Base-by-base conservation (phyloP, 2,329 filamentous ascomycete species). In the Microcera coccophila region DNA sequence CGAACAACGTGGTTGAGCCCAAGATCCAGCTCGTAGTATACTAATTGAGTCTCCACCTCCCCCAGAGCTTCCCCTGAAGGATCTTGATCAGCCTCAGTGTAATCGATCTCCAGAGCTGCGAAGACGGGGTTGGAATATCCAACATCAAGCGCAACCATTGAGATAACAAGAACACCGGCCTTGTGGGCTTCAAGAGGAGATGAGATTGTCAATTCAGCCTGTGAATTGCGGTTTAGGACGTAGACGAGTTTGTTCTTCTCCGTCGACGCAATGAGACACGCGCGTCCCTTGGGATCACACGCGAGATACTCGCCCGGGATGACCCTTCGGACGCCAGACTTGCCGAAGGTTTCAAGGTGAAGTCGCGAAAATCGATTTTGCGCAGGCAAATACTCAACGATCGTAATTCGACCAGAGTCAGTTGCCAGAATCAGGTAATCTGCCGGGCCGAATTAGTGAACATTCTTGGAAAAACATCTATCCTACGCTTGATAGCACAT, bases 241-340 rank as follows among this genome's bases (percentile, higher is more conserved):
- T 98, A 99, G 55, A 98, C 93, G 43, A 99, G 85, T 73, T 98
- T 98, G 73, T 97, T 98, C 78, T 98, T 98, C 71, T 99, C 94
- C 42, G 91, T 78, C 4, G 90, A 91, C 9, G 93, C 90, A 48
- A 97, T 87, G 62, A 99, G 77, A 62, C 91, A 95, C 42, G 94
- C 94, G 71, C 93, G 82, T 42, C 93, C 93, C 67, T 95, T 95
- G 20, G 93, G 93, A 61, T 99, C 93, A 39, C 89, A 88, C 5
- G 91, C 93, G 20, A 99, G 79, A 61, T 96, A 98, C 66, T 99
- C 90, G 47, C 94, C 93, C 3, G 94, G 93, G 34, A 98, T 81
- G 28, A 97, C 91, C 58, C 93, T 84, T 44, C 94, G 84, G 40
- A 97, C 81, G 28, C 93, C 94, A 7, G 93, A 97, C 69, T 98